Percentiles rank a stretch among this genome's conserved stretches.
phyloP scores from a whole-genome alignment of 2,329 filamentous ascomycete genomes.

The Drechslerella stenobrocha region DNA sequence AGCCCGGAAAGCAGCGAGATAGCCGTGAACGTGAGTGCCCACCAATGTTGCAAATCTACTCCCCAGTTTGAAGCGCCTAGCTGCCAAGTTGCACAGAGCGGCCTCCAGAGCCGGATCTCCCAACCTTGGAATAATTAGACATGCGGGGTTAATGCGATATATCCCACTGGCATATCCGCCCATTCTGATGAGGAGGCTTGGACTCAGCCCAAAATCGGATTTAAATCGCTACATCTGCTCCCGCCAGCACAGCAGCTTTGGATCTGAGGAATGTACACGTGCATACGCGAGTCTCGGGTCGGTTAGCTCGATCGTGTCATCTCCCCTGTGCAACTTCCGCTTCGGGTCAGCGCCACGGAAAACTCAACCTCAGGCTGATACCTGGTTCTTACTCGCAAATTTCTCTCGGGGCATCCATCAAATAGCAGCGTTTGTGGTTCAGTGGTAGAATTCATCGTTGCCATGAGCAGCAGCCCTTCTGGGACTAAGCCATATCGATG shows the following conservation, averaged over 20 bases:
- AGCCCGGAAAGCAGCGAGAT: not conserved
- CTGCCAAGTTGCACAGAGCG: not conserved
- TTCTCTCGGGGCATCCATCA: slow-evolving; percentile 6
- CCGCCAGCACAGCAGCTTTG: too few species aligned
- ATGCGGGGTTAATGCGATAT: too few species aligned
- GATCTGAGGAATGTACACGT: too few species aligned
- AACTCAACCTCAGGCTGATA: not conserved
- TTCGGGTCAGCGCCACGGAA: not conserved
- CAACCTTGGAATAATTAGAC: too few species aligned
- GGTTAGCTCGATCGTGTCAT: too few species aligned
- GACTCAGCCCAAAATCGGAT: too few species aligned
- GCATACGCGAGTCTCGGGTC: too few species aligned
- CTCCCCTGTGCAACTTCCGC: not conserved
- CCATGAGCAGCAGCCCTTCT: slow-evolving; percentile 12
- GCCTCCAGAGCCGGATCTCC: too few species aligned
- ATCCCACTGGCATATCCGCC: too few species aligned
- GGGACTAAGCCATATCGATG: slow-evolving; percentile 16
- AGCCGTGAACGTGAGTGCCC: not conserved
- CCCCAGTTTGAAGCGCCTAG: not conserved
- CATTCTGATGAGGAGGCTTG: too few species aligned
- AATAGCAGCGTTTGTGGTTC: slow-evolving; percentile 45
- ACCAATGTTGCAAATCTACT: not conserved
- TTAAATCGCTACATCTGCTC: too few species aligned
- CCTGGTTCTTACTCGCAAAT: not conserved
- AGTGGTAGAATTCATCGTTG: slow-evolving; percentile 49